Evolutionary conservation across 1,284 basidiomycete genomes (phyloP), one percentile per base, ranked within the genome.

Genomic region (Cryptococcus sp.): DNA sequence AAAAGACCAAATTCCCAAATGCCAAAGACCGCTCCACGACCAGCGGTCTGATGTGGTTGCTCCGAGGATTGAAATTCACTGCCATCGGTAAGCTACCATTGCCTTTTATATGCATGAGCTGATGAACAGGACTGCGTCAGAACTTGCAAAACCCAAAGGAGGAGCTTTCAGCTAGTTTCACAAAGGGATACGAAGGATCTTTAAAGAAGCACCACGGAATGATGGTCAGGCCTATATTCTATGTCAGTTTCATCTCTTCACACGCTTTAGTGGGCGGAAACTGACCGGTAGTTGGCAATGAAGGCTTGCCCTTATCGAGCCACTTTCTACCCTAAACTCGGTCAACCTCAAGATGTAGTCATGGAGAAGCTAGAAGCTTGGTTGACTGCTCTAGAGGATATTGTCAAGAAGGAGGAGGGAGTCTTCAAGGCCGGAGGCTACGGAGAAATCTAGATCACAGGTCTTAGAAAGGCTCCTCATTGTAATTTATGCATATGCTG

Each of bases 251-350:
- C 19, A 7, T 34, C 50, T 34, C 31, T 28, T 40, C 46, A 16
- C 14, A 10, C 18, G 42, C 21, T n/a, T 13, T 16, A 34, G 36
- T n/a, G 40, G 13, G 4, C 2, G 28, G 25, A 34, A 39, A 7
- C 5, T 46, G 5, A 14, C 16, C 0, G 48, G 44, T 67, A 92
- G 88, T 82, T 93, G 44, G 94, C 94, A 4, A 91, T 98, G 90
- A 96, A 88, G 69, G 91, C 93, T 0, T 97, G 92, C 78, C 94
- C 94, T 0, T 90, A 90, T 76, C 88, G 93, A 54, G 82, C 80
- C 16, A 85, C 85, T 62, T 94, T 98, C 76, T 97, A 92, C 75
- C 78, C 79, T 44, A 97, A 96, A 75, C 83, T 98, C 45, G 88
- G 88, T 19, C 79, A 83, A 43, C 79, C 87, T 2, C 77, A 81